Evolutionary conservation across 306 rosid genomes (phyloP), one percentile per base, ranked within the genome.

Genomic region (Prunus mira): DNA sequence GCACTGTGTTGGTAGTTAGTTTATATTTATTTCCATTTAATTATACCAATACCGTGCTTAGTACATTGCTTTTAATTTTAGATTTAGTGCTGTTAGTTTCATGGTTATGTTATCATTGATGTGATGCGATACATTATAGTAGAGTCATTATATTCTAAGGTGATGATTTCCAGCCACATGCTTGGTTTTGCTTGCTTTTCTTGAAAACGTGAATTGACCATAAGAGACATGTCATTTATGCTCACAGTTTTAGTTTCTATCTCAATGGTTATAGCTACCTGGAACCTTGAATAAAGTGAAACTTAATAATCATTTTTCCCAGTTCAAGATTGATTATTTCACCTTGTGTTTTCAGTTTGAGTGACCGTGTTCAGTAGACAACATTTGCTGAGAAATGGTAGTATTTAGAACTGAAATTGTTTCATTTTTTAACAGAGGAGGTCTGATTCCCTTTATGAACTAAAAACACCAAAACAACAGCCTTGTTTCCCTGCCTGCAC

Each of bases 41-140:
- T 45, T 17, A 27, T 70, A 12, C 58, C 18, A 69, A 69, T 50
- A 32, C 12, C 24, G 27, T 50, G 45, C 32, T 46, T 13, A 17
- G 34, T 45, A 12, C 15, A 20, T 67, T 67, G n/a, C 24, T 46
- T 46, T 19, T 32, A 38, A 9, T 71, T 27, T 32, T 52, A 19
- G 9, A 71, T 71, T 71, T 71, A 54, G 6, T 71, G 6, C 66
- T 72, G 32, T 14, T 72, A 38, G 41, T 56, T 38, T 38, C 54
- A 72, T 14, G 75, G 65, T 71, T 54, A 15, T 63, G 12, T n/a
- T 63, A 20, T 20, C 15, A 22, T 54, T 13, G 17, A 19, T 6
- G 28, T 18, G 6, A 30, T 71, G 30, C 13, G 2, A 22, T 28
- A 30, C 20, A 19, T 57, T 38, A 4, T 38, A 55, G 55, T 56